Evolutionary conservation across 2,329 filamentous ascomycete genomes (phyloP), one percentile per base, ranked within the genome.

Genomic region (Penicillium palitans): DNA sequence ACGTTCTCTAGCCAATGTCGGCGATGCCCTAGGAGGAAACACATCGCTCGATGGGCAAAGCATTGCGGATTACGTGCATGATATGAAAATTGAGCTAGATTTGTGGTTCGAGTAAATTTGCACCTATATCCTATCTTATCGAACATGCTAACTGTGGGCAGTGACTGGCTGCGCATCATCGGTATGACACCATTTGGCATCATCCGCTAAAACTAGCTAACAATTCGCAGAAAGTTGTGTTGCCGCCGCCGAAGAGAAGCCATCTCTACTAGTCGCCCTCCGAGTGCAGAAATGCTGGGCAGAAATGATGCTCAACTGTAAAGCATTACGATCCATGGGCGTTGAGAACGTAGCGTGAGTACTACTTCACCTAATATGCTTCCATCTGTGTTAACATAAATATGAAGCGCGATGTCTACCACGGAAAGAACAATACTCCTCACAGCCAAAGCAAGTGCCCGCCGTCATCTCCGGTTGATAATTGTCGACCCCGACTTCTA

Each of bases 241-340:
- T 13, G 41, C 69, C 1, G 62, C 68, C 17, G 61, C 66, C 41
- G 52, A 68, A 25, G 76, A 79, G 42, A 70, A 68, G 33, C 72
- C 74, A 1, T 77, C 73, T 52, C 67, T 80, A 0, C 60, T 78
- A 0, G 69, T 80, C 5, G 83, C 83, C 21, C 68, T 84, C 1
- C 74, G 76, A 2, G 78, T 84, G 0, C 82, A 84, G 62, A 77
- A 78, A 58, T 80, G 81, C 61, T 85, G 82, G 82, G 78, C 80
- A 1, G 75, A 81, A 17, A 79, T 81, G 44, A 83, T 83, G 65
- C 75, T 82, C 0, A 72, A 82, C 57, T 80, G 82, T 47, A 80
- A 81, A 65, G 82, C 81, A 0, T 68, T 84, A 0, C 77, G 80
- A 42, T 74, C 75, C 5, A 77, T 80, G 52, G 80, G 80, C 3